phyloP scores from a whole-genome alignment of 805 yeast species.

The Ogataea trehaloabstinens region DNA sequence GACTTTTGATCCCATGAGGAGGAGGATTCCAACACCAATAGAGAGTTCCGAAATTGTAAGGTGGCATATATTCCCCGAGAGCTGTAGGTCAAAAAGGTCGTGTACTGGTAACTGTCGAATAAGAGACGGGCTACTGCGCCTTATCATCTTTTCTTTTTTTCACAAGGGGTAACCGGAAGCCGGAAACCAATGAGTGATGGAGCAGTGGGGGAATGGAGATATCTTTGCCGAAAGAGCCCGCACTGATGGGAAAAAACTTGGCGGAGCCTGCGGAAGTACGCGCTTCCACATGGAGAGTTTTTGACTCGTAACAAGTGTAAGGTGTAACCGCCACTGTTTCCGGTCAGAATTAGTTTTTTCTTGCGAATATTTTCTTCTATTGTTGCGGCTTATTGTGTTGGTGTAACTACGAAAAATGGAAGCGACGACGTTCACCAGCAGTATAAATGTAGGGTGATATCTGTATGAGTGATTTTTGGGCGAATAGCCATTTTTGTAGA shows the following conservation, averaged over 20 bases:
- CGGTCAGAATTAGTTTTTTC: neutral
- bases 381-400: slow-evolving; percentile 1
- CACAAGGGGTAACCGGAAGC: neutral
- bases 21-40: slow-evolving; percentile 1
- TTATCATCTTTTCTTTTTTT: slow-evolving; percentile 3
- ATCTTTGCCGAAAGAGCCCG: too few species aligned
- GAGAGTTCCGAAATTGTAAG: neutral
- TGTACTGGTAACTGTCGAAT: slow-evolving; percentile 2
- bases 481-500: neutral
- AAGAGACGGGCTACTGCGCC: neutral
- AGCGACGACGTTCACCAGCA: neutral
- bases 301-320: too few species aligned
- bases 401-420: slow-evolving; percentile 1
- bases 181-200: too few species aligned
- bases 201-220: too few species aligned
- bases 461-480: neutral
- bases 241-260: too few species aligned
- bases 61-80: too few species aligned
- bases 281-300: too few species aligned
- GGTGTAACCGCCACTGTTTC: neutral
- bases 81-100: slow-evolving; percentile 1
- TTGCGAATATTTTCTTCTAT: neutral
- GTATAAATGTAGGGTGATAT: slow-evolving; percentile 3
- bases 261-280: too few species aligned
- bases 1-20: too few species aligned